A percentile compares a stretch with the other conserved stretches of the same genome.
phyloP scores from a whole-genome alignment of 768 basidiomycete genomes.

The Termitomyces eurrhizus region DNA sequence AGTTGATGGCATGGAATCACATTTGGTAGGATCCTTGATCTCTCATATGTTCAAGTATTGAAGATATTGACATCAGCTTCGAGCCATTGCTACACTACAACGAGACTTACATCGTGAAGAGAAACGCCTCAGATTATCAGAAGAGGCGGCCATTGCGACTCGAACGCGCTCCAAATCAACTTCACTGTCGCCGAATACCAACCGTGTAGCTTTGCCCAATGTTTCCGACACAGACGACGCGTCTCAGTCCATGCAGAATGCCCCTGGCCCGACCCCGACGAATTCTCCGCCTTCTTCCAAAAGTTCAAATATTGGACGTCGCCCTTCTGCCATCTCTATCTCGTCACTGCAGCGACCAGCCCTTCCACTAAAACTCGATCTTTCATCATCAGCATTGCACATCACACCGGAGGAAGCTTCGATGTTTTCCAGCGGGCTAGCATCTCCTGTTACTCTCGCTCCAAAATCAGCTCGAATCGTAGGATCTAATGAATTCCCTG shows the following conservation, averaged over 20 bases:
- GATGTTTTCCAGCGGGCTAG: constrained; percentile 54
- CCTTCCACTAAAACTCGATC: constrained; percentile 74
- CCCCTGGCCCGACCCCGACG: constrained; percentile 25
- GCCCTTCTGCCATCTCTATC: constrained; percentile 75
- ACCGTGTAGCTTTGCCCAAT: constrained; percentile 15
- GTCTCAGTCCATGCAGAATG: constrained; percentile 6
- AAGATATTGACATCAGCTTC: constrained; percentile 41
- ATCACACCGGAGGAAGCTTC: constrained; percentile 61
- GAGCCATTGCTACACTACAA: constrained; percentile 67
- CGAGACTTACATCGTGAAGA: constrained; percentile 66
- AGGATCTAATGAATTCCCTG: constrained; percentile 52
- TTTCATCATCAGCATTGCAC: constrained; percentile 65
- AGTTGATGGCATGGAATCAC: constrained; percentile 73
- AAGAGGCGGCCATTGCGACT: constrained; percentile 29
- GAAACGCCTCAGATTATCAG: constrained; percentile 40
- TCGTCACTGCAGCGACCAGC: constrained; percentile 73
- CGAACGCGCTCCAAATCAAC: constrained; percentile 21
- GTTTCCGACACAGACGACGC: constrained; percentile 8
- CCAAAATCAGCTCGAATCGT: constrained; percentile 69
- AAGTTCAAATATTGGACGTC: constrained; percentile 37
- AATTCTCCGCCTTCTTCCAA: constrained; percentile 29
- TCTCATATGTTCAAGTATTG: neutral
- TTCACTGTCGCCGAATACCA: constrained; percentile 22
- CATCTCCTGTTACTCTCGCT: constrained; percentile 79
- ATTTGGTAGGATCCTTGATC: constrained; percentile 44